Conservation (phyloP, 176 grass and related monocot genomes). For the Cenchrus fungigraminus region DNA sequence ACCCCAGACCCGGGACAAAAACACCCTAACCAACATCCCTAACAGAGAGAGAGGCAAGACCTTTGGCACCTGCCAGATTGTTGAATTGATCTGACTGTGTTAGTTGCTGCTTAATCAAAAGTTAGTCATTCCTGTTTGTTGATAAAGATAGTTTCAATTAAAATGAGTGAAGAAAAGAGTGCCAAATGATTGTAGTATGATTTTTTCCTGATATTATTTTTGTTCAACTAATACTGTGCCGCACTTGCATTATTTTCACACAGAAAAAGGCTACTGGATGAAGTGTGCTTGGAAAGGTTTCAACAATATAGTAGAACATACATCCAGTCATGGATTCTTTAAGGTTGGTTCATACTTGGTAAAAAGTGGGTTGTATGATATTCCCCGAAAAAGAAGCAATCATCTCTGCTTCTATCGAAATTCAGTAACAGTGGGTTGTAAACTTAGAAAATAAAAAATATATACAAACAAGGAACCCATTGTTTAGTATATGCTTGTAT, state of each 20-base stretch:
- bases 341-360: slow-evolving; percentile 52
- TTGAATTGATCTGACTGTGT: background rate
- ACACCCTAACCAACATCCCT: too few species aligned
- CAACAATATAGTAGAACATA: slow-evolving; percentile 87
- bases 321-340: slow-evolving; percentile 96
- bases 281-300: slow-evolving; percentile 87
- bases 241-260: slow-evolving; percentile 25
- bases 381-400: background rate
- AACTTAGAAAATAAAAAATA: background rate
- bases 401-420: background rate
- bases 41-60: too few species aligned
- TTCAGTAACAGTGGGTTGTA: too few species aligned
- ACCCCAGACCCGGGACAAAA: too few species aligned
- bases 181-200: background rate
- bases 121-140: background rate
- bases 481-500: background rate
- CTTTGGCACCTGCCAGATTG: background rate
- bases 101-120: background rate
- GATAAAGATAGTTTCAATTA: background rate
- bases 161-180: background rate
- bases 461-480: background rate
- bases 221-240: background rate
- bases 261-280: slow-evolving; percentile 84
- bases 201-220: background rate
- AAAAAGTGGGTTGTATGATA: background rate